These are phyloP conservation scores for Blastobotrys niveus DNA, from an alignment of 1,139 yeast genomes.

Conservation along the genomic window DNA sequence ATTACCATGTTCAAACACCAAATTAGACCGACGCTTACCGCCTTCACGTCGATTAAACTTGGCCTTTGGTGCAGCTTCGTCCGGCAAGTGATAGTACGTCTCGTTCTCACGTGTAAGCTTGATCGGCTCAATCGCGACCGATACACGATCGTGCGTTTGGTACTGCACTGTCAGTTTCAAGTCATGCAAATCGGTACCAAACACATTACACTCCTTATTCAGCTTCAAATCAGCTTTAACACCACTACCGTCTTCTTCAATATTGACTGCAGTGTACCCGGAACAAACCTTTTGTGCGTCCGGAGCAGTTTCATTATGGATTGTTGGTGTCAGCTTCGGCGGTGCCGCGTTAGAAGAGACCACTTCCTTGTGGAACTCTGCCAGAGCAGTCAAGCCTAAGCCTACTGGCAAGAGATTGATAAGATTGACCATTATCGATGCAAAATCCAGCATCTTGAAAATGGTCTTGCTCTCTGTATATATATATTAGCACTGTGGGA, in stretches of 20 bases:
- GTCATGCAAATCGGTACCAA: conserved; percentile 34
- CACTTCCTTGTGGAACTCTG: background rate
- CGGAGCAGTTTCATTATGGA: conserved; percentile 30
- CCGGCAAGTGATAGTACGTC: conserved; percentile 31
- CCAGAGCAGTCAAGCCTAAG: background rate
- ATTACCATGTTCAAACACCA: conserved; percentile 28
- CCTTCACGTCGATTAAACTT: conserved; percentile 11
- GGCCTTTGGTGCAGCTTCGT: conserved; percentile 29
- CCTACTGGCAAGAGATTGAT: too few species aligned
- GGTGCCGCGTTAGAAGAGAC: too few species aligned
- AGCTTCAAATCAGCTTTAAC: conserved; percentile 29
- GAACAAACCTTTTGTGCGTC: conserved; percentile 32
- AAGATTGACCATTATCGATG: too few species aligned
- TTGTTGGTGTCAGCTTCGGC: conserved; percentile 29
- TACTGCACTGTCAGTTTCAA: conserved; percentile 33
- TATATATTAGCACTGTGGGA: too few species aligned
- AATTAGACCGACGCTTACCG: conserved; percentile 19
- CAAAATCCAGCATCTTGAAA: too few species aligned
- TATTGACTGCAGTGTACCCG: conserved; percentile 29
- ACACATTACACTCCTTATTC: conserved; percentile 29
- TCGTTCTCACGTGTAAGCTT: conserved; percentile 25
- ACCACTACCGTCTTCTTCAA: conserved; percentile 23
- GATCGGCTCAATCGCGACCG: conserved; percentile 32
- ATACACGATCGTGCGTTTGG: conserved; percentile 29
- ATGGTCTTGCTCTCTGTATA: too few species aligned